Evolutionary conservation across 2,329 filamentous ascomycete species (phyloP), one percentile per base, ranked within the genome.

Genomic region (Aspergillus latus): DNA sequence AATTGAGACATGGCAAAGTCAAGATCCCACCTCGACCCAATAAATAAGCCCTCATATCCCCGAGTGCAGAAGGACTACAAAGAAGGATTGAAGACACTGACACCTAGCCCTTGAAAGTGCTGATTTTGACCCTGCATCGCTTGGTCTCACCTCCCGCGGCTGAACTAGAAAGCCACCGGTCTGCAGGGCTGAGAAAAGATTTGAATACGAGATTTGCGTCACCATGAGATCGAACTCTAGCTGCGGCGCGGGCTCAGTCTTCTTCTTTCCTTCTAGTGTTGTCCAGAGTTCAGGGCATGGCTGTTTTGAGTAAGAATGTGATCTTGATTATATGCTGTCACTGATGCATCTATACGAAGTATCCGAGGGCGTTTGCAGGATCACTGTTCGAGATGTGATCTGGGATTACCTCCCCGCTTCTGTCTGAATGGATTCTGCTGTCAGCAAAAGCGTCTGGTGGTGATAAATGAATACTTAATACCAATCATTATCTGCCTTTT

Each of bases 131-230:
- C n/a, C 44, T 52, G 43, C 36, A 15, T 49, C 26, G 39, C 21
- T 36, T 45, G 16, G 7, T 4, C 6, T 2, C 16, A 37, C 8
- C 30, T 55, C 40, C 32, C 6, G 34, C 40, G 39, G 52, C 30
- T 37, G 45, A 49, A 34, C 44, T 28, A 47, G 13, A 51, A 47
- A 56, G 47, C 53, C 47, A 46, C 29, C 10, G 32, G 10, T 40
- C n/a, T 13, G 30, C 29, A 49, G 40, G 39, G 48, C 11, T 52
- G 44, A 39, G 32, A 30, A 46, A 10, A n/a, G 9, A 32, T 9
- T 30, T 42, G 52, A 49, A 58, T 58, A 58, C 56, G 56, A 58
- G 56, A 32, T 48, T 40, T 48, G 46, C 16, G 39, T 32, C 53
- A 45, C 34, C 7, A 39, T 13, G 16, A 51, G 16, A 52, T n/a